These are phyloP conservation scores for Torrubiella hemipterigena DNA, from an alignment of 2,329 filamentous ascomycete genomes.

Conservation along the genomic window DNA sequence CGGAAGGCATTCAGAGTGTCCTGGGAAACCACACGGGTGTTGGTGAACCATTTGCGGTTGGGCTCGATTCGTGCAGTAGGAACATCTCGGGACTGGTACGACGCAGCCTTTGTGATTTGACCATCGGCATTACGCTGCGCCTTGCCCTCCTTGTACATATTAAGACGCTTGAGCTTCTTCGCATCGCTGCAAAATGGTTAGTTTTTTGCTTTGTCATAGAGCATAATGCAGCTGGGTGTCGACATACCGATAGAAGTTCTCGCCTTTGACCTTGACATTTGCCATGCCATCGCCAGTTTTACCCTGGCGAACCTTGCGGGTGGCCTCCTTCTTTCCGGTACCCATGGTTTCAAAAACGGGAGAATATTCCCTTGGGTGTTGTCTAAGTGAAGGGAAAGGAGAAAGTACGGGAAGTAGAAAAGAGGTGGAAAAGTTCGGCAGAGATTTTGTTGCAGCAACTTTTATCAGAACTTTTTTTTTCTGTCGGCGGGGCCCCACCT, in stretches of 20 bases:
- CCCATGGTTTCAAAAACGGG: conserved; percentile 47
- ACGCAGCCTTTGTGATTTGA: conserved; percentile 72
- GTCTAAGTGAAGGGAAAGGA: background rate
- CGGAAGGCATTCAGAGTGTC: conserved; percentile 80
- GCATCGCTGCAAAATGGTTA: conserved; percentile 35
- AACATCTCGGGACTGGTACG: conserved; percentile 70
- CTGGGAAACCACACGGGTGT: conserved; percentile 81
- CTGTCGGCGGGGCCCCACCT: background rate
- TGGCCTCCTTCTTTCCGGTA: conserved; percentile 82
- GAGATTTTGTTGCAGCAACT: background rate
- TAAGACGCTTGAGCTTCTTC: conserved; percentile 81
- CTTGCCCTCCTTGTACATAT: conserved; percentile 83
- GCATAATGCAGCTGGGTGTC: background rate
- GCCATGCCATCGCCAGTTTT: conserved; percentile 76
- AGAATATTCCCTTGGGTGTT: background rate
- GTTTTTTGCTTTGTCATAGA: background rate
- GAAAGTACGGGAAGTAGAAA: background rate
- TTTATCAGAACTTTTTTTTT: background rate
- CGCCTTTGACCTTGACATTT: conserved; percentile 89
- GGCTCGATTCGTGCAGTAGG: conserved; percentile 85
- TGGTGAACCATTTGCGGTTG: conserved; percentile 96
- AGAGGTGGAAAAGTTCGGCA: too few species aligned
- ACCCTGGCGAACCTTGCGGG: conserved; percentile 72
- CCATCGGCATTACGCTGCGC: conserved; percentile 71
- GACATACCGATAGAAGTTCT: conserved; percentile 86